Conservation (phyloP, 257 asterid genomes). For the Ballota nigra region DNA sequence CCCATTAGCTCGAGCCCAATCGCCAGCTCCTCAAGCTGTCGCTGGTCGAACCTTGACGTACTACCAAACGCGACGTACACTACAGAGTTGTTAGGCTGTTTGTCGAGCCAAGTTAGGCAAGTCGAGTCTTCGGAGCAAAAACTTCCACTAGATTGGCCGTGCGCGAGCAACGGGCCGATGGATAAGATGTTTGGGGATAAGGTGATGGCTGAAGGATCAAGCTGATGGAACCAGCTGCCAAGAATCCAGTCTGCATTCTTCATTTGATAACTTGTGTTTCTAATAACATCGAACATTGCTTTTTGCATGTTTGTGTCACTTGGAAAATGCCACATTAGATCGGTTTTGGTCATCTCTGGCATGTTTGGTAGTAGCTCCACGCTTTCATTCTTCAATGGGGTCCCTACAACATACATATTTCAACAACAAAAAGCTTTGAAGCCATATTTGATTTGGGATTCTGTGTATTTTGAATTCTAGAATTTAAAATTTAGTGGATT, state of each 20-base stretch:
- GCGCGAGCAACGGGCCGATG: slow-evolving; percentile 49
- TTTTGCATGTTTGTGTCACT: slow-evolving; percentile 29
- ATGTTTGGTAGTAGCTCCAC: slow-evolving; percentile 31
- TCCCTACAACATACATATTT: slow-evolving; percentile 32
- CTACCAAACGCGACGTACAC: slow-evolving; percentile 66
- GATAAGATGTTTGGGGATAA: slow-evolving; percentile 38
- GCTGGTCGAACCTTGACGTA: slow-evolving; percentile 38
- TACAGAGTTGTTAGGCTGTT: slow-evolving; percentile 44
- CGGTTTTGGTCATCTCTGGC: slow-evolving; percentile 39
- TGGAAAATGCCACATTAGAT: slow-evolving; percentile 52
- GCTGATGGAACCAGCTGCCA: slow-evolving; percentile 50
- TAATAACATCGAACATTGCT: slow-evolving; percentile 19
- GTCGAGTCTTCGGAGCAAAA: slow-evolving; percentile 44
- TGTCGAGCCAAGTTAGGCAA: slow-evolving; percentile 61
- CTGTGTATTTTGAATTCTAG: no score
- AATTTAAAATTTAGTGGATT: no score
- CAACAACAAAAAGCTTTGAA: neutral
- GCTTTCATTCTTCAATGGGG: slow-evolving; percentile 35
- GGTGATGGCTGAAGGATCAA: slow-evolving; percentile 24
- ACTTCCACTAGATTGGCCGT: slow-evolving; percentile 36
- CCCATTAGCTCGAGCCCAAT: slow-evolving; percentile 45
- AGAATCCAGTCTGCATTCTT: slow-evolving; percentile 41
- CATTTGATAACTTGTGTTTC: slow-evolving; percentile 2
- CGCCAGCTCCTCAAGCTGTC: slow-evolving; percentile 49
- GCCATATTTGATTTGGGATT: no score